Evolutionary conservation across 441 rosid species (phyloP).

Genomic region (Geranium incanum): DNA sequence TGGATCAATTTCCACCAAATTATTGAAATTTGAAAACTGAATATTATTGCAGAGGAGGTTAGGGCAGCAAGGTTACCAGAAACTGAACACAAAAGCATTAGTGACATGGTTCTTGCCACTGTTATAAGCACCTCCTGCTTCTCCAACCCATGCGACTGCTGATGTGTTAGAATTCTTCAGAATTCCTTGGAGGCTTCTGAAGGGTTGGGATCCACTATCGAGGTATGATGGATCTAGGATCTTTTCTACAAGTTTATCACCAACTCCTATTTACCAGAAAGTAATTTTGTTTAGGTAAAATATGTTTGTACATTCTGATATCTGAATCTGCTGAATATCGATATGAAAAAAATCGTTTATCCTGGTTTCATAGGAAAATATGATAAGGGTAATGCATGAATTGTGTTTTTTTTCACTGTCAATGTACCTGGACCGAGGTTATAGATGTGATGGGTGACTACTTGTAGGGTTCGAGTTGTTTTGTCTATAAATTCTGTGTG

Average conservation of each 20-base stretch:
- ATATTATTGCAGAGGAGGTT: neutral
- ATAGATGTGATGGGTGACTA: conserved; percentile 79
- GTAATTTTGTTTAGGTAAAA: neutral
- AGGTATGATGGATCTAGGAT: conserved; percentile 69
- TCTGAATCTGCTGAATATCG: neutral
- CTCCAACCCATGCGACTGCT: conserved; percentile 87
- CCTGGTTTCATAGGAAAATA: neutral
- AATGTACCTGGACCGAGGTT: conserved; percentile 83
- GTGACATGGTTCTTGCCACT: conserved; percentile 72
- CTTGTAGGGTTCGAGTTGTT: conserved; percentile 44
- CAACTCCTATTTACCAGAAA: conserved; percentile 45
- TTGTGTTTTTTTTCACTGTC: conserved; percentile 2
- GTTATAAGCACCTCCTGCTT: conserved; percentile 95
- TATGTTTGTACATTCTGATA: neutral
- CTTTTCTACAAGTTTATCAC: conserved; percentile 62
- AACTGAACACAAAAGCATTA: conserved; percentile 79
- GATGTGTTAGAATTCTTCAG: conserved; percentile 49
- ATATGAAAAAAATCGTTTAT: neutral
- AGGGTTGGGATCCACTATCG: conserved; percentile 48
- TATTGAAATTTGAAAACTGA: neutral
- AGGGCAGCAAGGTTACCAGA: conserved; percentile 50
- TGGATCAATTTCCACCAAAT: neutral
- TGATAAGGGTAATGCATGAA: neutral
- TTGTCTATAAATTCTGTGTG: conserved; percentile 51
- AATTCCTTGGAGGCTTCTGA: conserved; percentile 39